Percentiles rank a stretch among this genome's conserved stretches.
These are phyloP conservation scores for Eucalyptus tenuipes DNA, from an alignment of 345 rosid genomes.

Conservation along the genomic window DNA sequence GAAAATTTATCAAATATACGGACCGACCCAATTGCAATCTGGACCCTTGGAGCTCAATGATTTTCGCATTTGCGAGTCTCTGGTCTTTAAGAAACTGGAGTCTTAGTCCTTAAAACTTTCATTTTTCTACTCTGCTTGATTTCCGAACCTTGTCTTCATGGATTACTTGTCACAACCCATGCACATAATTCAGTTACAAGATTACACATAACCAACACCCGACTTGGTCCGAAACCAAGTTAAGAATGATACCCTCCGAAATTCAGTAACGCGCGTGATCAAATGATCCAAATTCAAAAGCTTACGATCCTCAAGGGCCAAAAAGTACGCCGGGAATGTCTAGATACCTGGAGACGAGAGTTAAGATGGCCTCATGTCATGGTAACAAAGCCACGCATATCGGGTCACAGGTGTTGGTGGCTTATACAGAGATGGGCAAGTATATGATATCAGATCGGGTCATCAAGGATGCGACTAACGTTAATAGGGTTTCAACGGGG, in stretches of 20 bases:
- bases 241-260: not conserved
- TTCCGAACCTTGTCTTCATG: not conserved
- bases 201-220: not conserved
- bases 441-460: not conserved
- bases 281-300: not conserved
- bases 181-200: not conserved
- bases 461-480: not conserved
- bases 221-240: not conserved
- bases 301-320: not conserved
- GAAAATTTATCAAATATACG: not conserved
- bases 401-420: not conserved
- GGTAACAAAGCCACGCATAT: not conserved
- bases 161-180: not conserved
- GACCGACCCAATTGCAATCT: not conserved
- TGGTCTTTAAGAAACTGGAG: not conserved
- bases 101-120: not conserved
- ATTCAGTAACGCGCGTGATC: not conserved
- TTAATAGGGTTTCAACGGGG: not conserved
- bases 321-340: not conserved
- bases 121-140: not conserved
- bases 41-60: not conserved
- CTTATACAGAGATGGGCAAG: not conserved
- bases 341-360: not conserved
- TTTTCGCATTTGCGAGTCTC: not conserved
- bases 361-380: not conserved